Percentiles rank a stretch among this genome's conserved stretches.
These are phyloP conservation scores for Sambucus nigra DNA, from an alignment of 129 eudicot genomes.

Conservation along the genomic window DNA sequence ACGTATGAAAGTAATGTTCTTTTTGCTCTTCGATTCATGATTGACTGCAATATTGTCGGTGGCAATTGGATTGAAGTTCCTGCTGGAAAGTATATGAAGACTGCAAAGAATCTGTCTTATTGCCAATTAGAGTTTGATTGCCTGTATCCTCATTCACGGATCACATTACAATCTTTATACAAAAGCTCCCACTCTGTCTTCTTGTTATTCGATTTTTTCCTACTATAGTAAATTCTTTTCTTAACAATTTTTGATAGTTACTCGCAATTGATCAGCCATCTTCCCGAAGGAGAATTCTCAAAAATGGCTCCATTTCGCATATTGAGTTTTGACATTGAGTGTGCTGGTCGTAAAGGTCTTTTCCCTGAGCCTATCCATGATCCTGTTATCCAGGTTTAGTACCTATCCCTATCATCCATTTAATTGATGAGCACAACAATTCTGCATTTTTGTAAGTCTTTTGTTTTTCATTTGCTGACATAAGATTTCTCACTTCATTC, in stretches of 20 bases:
- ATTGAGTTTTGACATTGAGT: slow-evolving; percentile 92
- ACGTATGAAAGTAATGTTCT: slow-evolving; percentile 92
- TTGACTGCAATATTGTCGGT: slow-evolving; percentile 90
- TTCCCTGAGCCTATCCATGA: slow-evolving; percentile 91
- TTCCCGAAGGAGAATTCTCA: slow-evolving; percentile 87
- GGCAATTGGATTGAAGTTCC: slow-evolving; percentile 98
- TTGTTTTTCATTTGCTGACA: slow-evolving; percentile 20
- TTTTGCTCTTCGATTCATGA: slow-evolving; percentile 94
- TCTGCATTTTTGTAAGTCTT: not conserved
- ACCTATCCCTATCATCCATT: not conserved
- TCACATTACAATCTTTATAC: not conserved
- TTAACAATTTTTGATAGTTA: slow-evolving; percentile 44
- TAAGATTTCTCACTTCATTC: slow-evolving; percentile 2
- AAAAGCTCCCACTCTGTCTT: slow-evolving; percentile 1
- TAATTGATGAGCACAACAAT: not conserved
- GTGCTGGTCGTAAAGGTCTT: slow-evolving; percentile 97
- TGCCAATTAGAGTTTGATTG: slow-evolving; percentile 91
- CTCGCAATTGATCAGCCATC: slow-evolving; percentile 82
- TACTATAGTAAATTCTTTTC: slow-evolving; percentile 18
- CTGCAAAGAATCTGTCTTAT: slow-evolving; percentile 56
- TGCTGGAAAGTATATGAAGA: slow-evolving; percentile 60
- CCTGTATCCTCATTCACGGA: slow-evolving; percentile 60
- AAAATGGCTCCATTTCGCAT: slow-evolving; percentile 98
- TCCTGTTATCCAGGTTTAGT: slow-evolving; percentile 90
- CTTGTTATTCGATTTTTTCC: slow-evolving; percentile 2